Evolutionary conservation across 805 yeast genomes (phyloP), one percentile per base, ranked within the genome.

Genomic region (Starmerella ratchasimensis): DNA sequence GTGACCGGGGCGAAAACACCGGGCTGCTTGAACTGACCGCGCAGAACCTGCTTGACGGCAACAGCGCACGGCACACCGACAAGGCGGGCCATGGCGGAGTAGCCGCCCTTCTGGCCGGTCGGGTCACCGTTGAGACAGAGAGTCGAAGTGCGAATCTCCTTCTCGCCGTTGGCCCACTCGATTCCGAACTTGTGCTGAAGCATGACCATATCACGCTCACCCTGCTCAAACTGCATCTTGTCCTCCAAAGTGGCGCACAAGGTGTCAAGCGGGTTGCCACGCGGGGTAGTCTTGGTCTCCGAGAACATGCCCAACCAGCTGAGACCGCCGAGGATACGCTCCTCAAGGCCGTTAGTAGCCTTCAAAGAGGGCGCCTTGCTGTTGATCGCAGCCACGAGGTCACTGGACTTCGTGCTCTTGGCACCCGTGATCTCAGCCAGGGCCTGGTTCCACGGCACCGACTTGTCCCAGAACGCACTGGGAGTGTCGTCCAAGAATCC

Each of bases 11-110:
- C 97, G 51, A 76, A 69, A 58, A 90, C 69, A 52, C 98, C 98
- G 40, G 83, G 81, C 45, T 67, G 71, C 52, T 70, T 69, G 53
- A 74, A 69, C 41, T 76, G 72, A 49, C 95, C 95, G 50, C 80
- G 74, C 53, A 90, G 70, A 46, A 90, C 80, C 62, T 80, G 78
- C 64, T 74, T 74, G 42, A 80, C 69, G 22, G 97, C 98, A 59
- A 90, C 93, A 38, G 95, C 95, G 65, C 94, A 88, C 50, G 98
- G 98, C 47, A 84, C 88, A 68, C 98, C 98, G 39, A 90, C 98
- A 48, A 82, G 73, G 60, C 88, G 86, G 50, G 98, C 98, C 98
- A 90, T 90, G 25, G 97, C 86, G 28, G 94, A 79, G 76, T 88
- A 90, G 38, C 90, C 88, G 44, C 86, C 83, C 38, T 69, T 67